Conservation (phyloP, 2,329 filamentous ascomycete genomes). For the Orbilia blumenaviensis region DNA sequence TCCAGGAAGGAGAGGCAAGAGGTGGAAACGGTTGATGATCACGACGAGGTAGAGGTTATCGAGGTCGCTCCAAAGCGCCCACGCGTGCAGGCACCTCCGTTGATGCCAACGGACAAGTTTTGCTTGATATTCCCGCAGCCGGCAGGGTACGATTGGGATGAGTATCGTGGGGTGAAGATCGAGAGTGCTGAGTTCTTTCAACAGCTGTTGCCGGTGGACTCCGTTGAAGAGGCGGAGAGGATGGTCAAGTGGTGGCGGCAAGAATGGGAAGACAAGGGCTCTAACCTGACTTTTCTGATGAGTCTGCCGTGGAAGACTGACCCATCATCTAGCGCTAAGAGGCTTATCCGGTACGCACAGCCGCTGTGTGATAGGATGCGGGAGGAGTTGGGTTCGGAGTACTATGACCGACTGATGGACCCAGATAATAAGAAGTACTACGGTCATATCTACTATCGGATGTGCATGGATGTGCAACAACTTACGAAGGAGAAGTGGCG, state of each 20-base stretch:
- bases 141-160: slow-evolving; percentile 17
- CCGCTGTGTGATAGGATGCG: slow-evolving; percentile 28
- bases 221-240: slow-evolving; percentile 10
- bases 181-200: neutral
- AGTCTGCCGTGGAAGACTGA: slow-evolving; percentile 8
- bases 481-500: neutral
- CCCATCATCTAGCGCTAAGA: neutral
- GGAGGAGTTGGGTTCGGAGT: slow-evolving; percentile 9
- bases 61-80: slow-evolving; percentile 17
- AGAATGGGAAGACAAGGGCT: slow-evolving; percentile 16
- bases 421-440: slow-evolving; percentile 29
- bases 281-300: slow-evolving; percentile 17
- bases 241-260: slow-evolving; percentile 19
- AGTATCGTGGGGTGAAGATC: neutral
- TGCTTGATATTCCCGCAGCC: slow-evolving; percentile 27
- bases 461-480: slow-evolving; percentile 15
- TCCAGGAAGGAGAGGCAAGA: slow-evolving; percentile 6
- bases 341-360: slow-evolving; percentile 30
- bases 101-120: slow-evolving; percentile 32
- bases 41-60: neutral
- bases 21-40: neutral
- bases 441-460: slow-evolving; percentile 35
- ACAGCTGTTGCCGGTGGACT: slow-evolving; percentile 21
- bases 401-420: slow-evolving; percentile 15
- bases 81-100: slow-evolving; percentile 5